Base-by-base conservation (phyloP, 441 rosid species). In the Pelargonium myrrhifolium region DNA sequence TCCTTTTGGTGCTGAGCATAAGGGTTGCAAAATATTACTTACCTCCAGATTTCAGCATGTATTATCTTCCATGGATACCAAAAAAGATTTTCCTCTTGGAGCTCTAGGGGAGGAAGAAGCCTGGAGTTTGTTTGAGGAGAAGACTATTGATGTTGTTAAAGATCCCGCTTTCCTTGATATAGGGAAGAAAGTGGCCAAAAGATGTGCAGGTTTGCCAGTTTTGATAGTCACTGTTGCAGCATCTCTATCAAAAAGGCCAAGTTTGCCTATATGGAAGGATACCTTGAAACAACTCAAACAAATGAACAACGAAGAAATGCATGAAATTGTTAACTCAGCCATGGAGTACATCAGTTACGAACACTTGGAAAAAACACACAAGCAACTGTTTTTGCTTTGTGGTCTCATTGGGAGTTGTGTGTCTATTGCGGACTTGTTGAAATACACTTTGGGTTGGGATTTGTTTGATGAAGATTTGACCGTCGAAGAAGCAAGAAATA, bases 361-460 rank as follows among this genome's bases (percentile, higher is more conserved):
- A 9, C 68, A 18, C 51, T 43, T 82, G 18, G 53, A 40, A 17
- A 21, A 74, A 1, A 72, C 74, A 14, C 64, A 72, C 31, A 75
- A 69, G 60, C 39, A 24, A 0, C 22, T 59, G 9, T 79, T 77
- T 67, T 64, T 75, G 24, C 68, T 76, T 18, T 76, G 79, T 26
- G 60, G 71, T 35, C 61, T 66, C 0, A 47, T 75, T 14, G 49
- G 60, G 22, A 5, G 42, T 14, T 0, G 8, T 1, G 62, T 63
- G 18, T 7, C n/a, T 2, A 39, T 74, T 39, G 17, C 5, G 0
- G 68, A 69, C 55, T 51, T 81, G 72, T 18, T 79, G 62, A 70
- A 24, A 9, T 71, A 74, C 64, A 64, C 76, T 11, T 45, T 51
- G 37, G 82, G 83, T 4, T 66, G 79, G 69, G 76, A 75, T 0